Evolutionary conservation across 768 basidiomycete genomes (phyloP).

Genomic region (Suillus paluster): DNA sequence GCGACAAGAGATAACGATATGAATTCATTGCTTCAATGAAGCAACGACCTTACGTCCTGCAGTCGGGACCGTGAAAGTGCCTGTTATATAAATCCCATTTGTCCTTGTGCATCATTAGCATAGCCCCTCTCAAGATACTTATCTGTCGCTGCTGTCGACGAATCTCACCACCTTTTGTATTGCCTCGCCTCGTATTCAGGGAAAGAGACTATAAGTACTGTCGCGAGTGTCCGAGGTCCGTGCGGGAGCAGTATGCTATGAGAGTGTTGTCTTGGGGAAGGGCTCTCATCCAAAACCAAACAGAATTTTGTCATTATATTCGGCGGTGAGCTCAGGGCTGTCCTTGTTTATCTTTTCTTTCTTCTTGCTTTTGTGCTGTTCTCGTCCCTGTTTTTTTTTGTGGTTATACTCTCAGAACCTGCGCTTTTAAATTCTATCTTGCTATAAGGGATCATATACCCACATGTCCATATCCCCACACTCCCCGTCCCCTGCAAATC

Average conservation of each 20-base stretch:
- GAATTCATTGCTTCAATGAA: neutral
- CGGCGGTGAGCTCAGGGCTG: constrained; percentile 10
- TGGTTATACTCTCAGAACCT: constrained; percentile 10
- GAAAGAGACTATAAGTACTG: neutral
- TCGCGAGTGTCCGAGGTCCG: constrained; percentile 24
- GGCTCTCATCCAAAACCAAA: constrained; percentile 11
- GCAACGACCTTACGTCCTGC: constrained; percentile 1
- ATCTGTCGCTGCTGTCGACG: neutral
- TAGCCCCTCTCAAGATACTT: neutral
- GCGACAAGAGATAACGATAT: neutral
- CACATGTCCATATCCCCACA: constrained; percentile 25
- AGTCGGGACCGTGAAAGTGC: neutral
- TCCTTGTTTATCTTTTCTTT: constrained; percentile 18
- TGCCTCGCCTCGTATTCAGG: neutral
- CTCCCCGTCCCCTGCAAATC: constrained; percentile 21
- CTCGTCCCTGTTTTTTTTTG: constrained; percentile 19
- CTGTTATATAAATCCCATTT: neutral
- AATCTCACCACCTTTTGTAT: neutral
- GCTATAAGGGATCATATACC: constrained; percentile 16
- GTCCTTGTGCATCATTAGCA: neutral
- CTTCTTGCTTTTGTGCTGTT: constrained; percentile 17
- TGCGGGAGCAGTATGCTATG: constrained; percentile 7
- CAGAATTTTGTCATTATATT: constrained; percentile 9
- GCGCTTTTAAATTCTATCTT: constrained; percentile 10
- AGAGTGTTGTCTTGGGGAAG: neutral